phyloP scores from a whole-genome alignment of 2,329 filamentous ascomycete genomes.

The Geosmithia flava region DNA sequence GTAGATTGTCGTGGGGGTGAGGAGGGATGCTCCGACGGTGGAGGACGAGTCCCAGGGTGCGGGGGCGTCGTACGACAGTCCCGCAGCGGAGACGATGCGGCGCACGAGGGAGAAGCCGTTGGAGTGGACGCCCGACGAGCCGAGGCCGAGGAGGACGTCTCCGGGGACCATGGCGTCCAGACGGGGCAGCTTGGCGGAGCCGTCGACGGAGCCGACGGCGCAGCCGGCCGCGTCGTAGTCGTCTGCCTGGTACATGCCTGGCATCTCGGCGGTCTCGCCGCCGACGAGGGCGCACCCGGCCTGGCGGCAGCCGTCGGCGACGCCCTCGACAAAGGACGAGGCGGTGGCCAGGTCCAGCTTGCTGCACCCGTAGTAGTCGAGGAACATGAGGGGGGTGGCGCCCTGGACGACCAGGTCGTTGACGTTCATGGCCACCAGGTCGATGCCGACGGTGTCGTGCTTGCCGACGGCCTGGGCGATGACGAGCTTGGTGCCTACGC shows the following conservation, averaged over 20 bases:
- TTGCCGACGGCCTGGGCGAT: slow-evolving; percentile 83
- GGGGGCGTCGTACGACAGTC: slow-evolving; percentile 56
- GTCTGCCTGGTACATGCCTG: slow-evolving; percentile 76
- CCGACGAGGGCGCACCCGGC: slow-evolving; percentile 87
- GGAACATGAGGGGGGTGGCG: slow-evolving; percentile 87
- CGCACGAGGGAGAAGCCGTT: slow-evolving; percentile 97
- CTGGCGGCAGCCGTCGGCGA: slow-evolving; percentile 75
- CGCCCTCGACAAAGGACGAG: slow-evolving; percentile 79
- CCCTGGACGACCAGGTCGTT: slow-evolving; percentile 96
- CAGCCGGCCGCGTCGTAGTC: slow-evolving; percentile 91
- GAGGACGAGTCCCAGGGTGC: slow-evolving; percentile 61
- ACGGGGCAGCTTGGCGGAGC: slow-evolving; percentile 60
- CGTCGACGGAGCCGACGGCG: slow-evolving; percentile 71
- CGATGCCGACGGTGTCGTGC: slow-evolving; percentile 90
- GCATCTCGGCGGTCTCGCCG: slow-evolving; percentile 97
- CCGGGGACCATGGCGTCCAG: slow-evolving; percentile 65
- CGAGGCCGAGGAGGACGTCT: slow-evolving; percentile 76
- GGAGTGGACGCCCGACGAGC: slow-evolving; percentile 80
- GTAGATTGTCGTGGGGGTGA: slow-evolving; percentile 90
- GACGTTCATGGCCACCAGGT: slow-evolving; percentile 97
- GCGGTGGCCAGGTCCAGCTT: slow-evolving; percentile 69
- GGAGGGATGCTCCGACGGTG: slow-evolving; percentile 61
- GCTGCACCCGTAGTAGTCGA: slow-evolving; percentile 95
- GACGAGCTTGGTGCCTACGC: slow-evolving; percentile 93
- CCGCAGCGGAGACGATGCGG: slow-evolving; percentile 66